A percentile compares a stretch with the other conserved stretches of the same genome.
Conservation (phyloP, 1,284 basidiomycete genomes). For the Blastosporella zonata region DNA sequence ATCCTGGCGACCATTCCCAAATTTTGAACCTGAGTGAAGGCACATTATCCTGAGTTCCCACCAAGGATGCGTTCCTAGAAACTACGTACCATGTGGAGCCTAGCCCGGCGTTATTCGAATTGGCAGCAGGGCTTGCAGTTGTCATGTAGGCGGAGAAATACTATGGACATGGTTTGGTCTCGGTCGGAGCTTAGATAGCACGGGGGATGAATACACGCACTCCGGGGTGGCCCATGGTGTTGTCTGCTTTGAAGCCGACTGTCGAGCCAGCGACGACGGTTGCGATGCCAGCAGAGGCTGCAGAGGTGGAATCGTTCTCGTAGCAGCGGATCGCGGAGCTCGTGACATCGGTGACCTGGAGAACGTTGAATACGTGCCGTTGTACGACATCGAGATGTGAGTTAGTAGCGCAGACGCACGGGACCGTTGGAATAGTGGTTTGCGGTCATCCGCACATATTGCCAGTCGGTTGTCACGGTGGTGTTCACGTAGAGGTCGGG, state of each 20-base stretch:
- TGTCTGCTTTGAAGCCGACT: slow-evolving; percentile 32
- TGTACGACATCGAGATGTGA: neutral
- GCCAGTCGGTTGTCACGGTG: slow-evolving; percentile 32
- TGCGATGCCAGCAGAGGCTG: slow-evolving; percentile 35
- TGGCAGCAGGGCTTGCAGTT: slow-evolving; percentile 38
- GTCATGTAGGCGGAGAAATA: slow-evolving; percentile 39
- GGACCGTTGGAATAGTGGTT: slow-evolving; percentile 42
- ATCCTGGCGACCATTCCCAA: slow-evolving; percentile 38
- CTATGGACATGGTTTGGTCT: neutral
- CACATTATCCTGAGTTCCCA: neutral
- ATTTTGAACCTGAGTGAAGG: slow-evolving; percentile 40
- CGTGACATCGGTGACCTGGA: slow-evolving; percentile 40
- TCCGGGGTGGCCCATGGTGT: slow-evolving; percentile 37
- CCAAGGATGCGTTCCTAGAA: neutral
- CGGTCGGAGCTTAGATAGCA: neutral
- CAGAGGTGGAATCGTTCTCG: slow-evolving; percentile 35
- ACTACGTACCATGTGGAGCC: slow-evolving; percentile 36
- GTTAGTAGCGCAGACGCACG: slow-evolving; percentile 22
- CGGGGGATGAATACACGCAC: slow-evolving; percentile 22
- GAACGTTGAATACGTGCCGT: neutral
- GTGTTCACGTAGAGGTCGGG: slow-evolving; percentile 33
- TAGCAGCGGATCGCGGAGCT: slow-evolving; percentile 46
- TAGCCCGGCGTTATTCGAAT: slow-evolving; percentile 37
- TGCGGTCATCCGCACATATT: slow-evolving; percentile 42
- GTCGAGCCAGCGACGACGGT: slow-evolving; percentile 40